Evolutionary conservation across 2,329 filamentous ascomycete species (phyloP).

Genomic region (Lasiodiplodia citricola): DNA sequence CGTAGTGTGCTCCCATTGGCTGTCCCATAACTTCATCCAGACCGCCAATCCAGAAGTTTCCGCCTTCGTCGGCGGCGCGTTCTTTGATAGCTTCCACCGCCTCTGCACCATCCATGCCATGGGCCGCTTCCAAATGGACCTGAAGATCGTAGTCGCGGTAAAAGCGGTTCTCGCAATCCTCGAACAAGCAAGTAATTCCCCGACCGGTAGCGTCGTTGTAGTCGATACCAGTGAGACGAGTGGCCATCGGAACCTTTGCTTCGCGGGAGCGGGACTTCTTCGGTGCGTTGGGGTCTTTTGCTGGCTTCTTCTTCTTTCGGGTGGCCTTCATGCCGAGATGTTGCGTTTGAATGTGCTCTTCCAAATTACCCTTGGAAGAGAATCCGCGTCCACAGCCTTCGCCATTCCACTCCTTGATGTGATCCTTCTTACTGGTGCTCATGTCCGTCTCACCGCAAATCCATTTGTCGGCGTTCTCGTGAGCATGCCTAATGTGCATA

Average conservation of each 20-base stretch:
- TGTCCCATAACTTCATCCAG: slow-evolving; percentile 27
- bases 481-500: slow-evolving; percentile 76
- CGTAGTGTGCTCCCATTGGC: neutral
- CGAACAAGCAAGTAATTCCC: slow-evolving; percentile 59
- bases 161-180: slow-evolving; percentile 46
- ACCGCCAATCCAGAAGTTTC: slow-evolving; percentile 54
- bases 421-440: slow-evolving; percentile 53
- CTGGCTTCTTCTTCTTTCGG: slow-evolving; percentile 41
- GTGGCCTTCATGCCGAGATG: slow-evolving; percentile 69
- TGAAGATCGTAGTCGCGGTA: slow-evolving; percentile 63
- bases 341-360: slow-evolving; percentile 82
- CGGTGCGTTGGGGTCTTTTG: slow-evolving; percentile 32
- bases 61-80: slow-evolving; percentile 47
- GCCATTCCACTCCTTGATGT: slow-evolving; percentile 67
- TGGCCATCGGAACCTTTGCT: slow-evolving; percentile 40
- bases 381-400: slow-evolving; percentile 76
- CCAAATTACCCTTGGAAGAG: slow-evolving; percentile 75
- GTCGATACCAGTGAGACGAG: slow-evolving; percentile 61
- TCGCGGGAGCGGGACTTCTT: slow-evolving; percentile 15
- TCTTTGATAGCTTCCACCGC: slow-evolving; percentile 47
- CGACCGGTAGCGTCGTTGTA: slow-evolving; percentile 56
- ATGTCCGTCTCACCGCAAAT: slow-evolving; percentile 77
- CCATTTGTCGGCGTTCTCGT: slow-evolving; percentile 75
- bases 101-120: slow-evolving; percentile 43
- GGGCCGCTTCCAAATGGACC: slow-evolving; percentile 57